phyloP scores from a whole-genome alignment of 2,329 filamentous ascomycete species.

The Tolypocladium sp. region DNA sequence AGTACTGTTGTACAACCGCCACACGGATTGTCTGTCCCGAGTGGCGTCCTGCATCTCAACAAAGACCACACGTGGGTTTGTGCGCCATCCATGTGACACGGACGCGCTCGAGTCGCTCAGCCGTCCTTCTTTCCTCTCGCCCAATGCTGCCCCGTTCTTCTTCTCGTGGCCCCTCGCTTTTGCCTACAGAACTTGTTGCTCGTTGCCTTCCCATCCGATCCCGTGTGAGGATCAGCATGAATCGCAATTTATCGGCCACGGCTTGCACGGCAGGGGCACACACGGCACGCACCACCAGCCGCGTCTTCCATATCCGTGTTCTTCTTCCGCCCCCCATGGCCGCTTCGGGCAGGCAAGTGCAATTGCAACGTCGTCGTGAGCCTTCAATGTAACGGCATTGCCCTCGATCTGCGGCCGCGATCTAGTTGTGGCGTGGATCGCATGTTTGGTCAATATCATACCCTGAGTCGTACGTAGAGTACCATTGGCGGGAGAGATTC shows the following conservation, averaged over 20 bases:
- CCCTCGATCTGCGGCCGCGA: not conserved
- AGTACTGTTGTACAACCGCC: no score
- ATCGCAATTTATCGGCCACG: not conserved
- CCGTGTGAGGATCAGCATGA: not conserved
- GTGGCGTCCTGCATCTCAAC: not conserved
- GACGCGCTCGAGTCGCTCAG: not conserved
- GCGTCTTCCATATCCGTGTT: not conserved
- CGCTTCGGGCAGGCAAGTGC: not conserved
- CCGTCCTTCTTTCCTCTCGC: not conserved
- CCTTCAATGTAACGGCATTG: not conserved
- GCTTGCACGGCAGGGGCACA: not conserved
- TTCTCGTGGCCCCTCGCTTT: not conserved
- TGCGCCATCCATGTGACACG: not conserved
- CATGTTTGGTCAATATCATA: not conserved
- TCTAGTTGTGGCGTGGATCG: no score
- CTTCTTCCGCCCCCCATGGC: not conserved
- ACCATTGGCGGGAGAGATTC: not conserved
- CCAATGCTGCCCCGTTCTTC: not conserved
- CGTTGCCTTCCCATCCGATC: no score
- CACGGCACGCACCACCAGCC: not conserved
- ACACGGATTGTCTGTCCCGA: not conserved
- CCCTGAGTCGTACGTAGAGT: not conserved
- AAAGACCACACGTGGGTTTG: not conserved
- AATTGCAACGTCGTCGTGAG: not conserved
- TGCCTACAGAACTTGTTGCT: not conserved